phyloP scores from a whole-genome alignment of 1,284 basidiomycete genomes.

The Papiliotrema laurentii region DNA sequence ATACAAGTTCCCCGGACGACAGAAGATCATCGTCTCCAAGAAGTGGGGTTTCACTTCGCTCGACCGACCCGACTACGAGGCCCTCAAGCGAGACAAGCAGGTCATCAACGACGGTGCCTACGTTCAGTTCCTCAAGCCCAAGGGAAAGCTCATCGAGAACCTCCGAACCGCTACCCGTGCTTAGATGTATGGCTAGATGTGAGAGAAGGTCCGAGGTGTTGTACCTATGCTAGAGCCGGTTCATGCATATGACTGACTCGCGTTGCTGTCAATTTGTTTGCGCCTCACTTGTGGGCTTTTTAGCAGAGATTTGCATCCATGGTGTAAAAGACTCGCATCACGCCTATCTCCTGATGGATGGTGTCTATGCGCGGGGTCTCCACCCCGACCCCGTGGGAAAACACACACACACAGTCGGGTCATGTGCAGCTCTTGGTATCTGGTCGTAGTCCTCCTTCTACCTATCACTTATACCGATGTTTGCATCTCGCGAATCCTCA shows the following conservation, averaged over 20 bases:
- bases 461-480: too few species aligned
- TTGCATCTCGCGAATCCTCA: too few species aligned
- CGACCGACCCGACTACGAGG: slow-evolving; percentile 80
- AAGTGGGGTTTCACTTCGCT: slow-evolving; percentile 99
- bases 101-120: slow-evolving; percentile 62
- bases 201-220: slow-evolving; percentile 1
- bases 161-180: slow-evolving; percentile 76
- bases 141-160: slow-evolving; percentile 78
- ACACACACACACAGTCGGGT: too few species aligned
- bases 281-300: not conserved
- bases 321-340: too few species aligned
- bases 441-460: too few species aligned
- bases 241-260: not conserved
- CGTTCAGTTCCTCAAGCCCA: slow-evolving; percentile 77
- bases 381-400: too few species aligned
- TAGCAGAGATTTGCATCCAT: too few species aligned
- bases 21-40: slow-evolving; percentile 97
- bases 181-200: not conserved
- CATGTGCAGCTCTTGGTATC: too few species aligned
- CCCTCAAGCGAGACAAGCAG: slow-evolving; percentile 82
- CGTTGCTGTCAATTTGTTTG: not conserved
- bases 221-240: slow-evolving; percentile 2
- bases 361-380: too few species aligned
- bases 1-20: slow-evolving; percentile 99
- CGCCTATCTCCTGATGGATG: too few species aligned